phyloP scores from a whole-genome alignment of 2,329 filamentous ascomycete species.

The Aureobasidium musti region DNA sequence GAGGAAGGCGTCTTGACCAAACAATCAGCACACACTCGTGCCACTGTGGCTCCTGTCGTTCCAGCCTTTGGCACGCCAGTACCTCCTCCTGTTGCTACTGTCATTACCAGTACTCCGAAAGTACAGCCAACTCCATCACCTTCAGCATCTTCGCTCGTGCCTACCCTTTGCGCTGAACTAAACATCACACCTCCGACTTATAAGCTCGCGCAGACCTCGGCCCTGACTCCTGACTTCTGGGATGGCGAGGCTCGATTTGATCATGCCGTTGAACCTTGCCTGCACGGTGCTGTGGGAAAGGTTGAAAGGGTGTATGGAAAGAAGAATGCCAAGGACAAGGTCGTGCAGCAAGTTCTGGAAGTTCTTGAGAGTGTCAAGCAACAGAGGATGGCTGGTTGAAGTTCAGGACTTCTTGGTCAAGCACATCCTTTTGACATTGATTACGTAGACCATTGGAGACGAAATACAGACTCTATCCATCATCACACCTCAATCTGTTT shows the following conservation, averaged over 20 bases:
- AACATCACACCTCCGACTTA: constrained; percentile 16
- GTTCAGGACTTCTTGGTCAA: background rate
- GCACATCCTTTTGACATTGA: background rate
- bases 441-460: background rate
- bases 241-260: constrained; percentile 13
- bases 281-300: constrained; percentile 14
- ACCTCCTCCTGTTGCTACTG: background rate
- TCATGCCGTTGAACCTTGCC: background rate
- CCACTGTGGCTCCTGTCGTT: background rate
- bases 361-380: background rate
- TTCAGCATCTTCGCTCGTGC: background rate
- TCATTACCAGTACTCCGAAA: background rate
- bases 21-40: background rate
- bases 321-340: constrained; percentile 17
- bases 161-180: background rate
- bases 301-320: constrained; percentile 11
- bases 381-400: constrained; percentile 15
- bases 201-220: background rate
- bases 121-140: background rate
- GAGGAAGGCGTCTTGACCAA: background rate
- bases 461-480: background rate
- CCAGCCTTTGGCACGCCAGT: constrained; percentile 12
- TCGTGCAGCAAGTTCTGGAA: constrained; percentile 3
- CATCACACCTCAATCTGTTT: background rate
- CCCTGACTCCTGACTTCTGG: constrained; percentile 12